Percentiles rank a stretch among this genome's conserved stretches.
Conservation (phyloP, 495 filamentous ascomycete species). For the Hyphodiscus hymeniophilus region DNA sequence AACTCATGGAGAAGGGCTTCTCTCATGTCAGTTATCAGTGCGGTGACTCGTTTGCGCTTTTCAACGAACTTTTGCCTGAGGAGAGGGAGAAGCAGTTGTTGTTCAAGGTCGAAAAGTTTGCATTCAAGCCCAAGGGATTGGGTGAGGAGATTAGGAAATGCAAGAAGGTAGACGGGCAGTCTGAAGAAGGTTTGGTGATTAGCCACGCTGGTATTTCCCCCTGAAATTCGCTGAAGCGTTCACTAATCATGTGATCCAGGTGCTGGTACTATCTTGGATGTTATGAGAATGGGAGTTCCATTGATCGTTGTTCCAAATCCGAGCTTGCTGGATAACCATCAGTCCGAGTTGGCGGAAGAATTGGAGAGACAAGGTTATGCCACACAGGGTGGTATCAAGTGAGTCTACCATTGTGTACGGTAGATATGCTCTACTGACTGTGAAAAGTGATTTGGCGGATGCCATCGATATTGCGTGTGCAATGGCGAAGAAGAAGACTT, state of each 20-base stretch:
- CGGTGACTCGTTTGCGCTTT: slow-evolving; percentile 11
- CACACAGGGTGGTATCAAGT: slow-evolving; percentile 11
- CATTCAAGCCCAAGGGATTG: slow-evolving; percentile 53
- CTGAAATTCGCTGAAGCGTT: neutral
- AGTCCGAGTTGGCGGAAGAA: slow-evolving; percentile 73
- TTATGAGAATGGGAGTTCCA: slow-evolving; percentile 53
- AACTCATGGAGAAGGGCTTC: slow-evolving; percentile 13
- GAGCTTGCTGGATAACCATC: slow-evolving; percentile 80
- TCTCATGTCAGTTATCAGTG: slow-evolving; percentile 19
- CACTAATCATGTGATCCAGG: slow-evolving; percentile 39
- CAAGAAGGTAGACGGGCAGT: slow-evolving; percentile 20
- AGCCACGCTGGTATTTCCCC: slow-evolving; percentile 69
- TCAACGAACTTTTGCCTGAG: slow-evolving; percentile 11
- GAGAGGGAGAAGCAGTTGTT: slow-evolving; percentile 11
- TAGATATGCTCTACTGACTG: neutral
- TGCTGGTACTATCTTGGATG: slow-evolving; percentile 83
- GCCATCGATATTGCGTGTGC: slow-evolving; percentile 7
- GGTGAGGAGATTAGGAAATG: slow-evolving; percentile 42
- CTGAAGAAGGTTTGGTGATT: slow-evolving; percentile 59
- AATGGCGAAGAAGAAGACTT: slow-evolving; percentile 3
- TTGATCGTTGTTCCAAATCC: slow-evolving; percentile 84
- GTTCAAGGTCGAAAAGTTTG: slow-evolving; percentile 53
- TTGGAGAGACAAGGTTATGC: slow-evolving; percentile 50
- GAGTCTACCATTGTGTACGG: neutral
- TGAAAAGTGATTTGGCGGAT: slow-evolving; percentile 4